phyloP scores from a whole-genome alignment of 805 yeast species.

The Candida ipomoeae region DNA sequence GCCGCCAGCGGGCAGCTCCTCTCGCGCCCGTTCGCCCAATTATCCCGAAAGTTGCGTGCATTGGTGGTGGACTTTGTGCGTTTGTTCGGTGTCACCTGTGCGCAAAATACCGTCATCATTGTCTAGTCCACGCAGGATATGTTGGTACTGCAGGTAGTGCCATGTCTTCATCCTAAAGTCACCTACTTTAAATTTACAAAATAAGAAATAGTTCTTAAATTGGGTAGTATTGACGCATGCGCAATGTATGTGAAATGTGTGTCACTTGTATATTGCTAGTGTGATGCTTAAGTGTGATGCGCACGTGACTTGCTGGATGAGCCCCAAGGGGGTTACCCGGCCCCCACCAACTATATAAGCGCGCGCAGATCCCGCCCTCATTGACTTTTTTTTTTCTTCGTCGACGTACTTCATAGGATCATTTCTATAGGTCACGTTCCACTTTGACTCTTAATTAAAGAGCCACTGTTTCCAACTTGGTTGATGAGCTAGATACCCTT shows the following conservation, averaged over 20 bases:
- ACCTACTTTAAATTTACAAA: too few relatives aligned
- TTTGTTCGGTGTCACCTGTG: slow-evolving; percentile 36
- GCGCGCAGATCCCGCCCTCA: slow-evolving; percentile 3
- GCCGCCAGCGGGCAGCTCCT: slow-evolving; percentile 18
- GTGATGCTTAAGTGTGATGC: background rate
- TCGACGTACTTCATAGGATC: slow-evolving; percentile 99
- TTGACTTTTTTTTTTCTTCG: slow-evolving; percentile 50
- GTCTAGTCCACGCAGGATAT: background rate
- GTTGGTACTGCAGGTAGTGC: background rate
- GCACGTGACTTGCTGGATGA: background rate
- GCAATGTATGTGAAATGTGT: too few relatives aligned
- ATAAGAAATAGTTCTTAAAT: too few relatives aligned
- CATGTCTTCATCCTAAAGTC: background rate
- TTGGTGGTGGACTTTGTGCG: slow-evolving; percentile 41
- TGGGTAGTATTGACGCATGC: too few relatives aligned
- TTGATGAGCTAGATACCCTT: slow-evolving; percentile 89
- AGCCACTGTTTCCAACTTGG: slow-evolving; percentile 99
- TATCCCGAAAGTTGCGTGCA: slow-evolving; percentile 21
- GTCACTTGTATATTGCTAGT: too few relatives aligned
- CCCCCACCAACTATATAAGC: slow-evolving; percentile 13
- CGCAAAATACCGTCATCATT: slow-evolving; percentile 6
- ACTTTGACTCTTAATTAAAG: slow-evolving; percentile 94
- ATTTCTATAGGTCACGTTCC: slow-evolving; percentile 85
- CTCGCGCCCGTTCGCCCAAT: slow-evolving; percentile 20
- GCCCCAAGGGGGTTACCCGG: slow-evolving; percentile 11